phyloP scores from a whole-genome alignment of 2,329 filamentous ascomycete species.

The Exophiala dermatitidis region DNA sequence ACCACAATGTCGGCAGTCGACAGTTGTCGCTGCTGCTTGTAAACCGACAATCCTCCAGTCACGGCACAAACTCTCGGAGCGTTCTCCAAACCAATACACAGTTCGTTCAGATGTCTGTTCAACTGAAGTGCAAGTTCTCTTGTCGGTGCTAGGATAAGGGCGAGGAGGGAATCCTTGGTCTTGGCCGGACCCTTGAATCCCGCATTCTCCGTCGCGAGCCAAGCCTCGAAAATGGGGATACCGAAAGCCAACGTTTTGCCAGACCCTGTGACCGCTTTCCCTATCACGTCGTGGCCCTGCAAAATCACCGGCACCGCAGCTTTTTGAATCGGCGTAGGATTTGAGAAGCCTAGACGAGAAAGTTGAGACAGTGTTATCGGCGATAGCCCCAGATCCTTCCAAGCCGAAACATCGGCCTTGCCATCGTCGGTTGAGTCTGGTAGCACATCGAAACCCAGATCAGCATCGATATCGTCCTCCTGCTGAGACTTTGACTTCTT shows the following conservation, averaged over 20 bases:
- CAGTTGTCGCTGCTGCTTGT: conserved; percentile 85
- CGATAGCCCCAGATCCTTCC: conserved; percentile 68
- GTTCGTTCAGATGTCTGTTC: conserved; percentile 67
- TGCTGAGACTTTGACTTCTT: conserved; percentile 11
- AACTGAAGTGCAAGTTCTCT: conserved; percentile 91
- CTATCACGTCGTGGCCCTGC: conserved; percentile 81
- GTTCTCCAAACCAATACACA: conserved; percentile 62
- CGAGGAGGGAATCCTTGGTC: conserved; percentile 47
- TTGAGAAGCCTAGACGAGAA: conserved; percentile 69
- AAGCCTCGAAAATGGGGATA: conserved; percentile 84
- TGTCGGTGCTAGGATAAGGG: conserved; percentile 82
- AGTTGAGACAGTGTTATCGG: conserved; percentile 64
- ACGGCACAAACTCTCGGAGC: conserved; percentile 65
- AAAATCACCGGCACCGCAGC: conserved; percentile 74
- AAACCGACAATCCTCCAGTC: conserved; percentile 85
- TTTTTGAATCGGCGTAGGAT: conserved; percentile 75
- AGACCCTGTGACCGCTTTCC: conserved; percentile 92
- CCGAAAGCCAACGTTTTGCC: conserved; percentile 94
- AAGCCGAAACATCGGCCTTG: conserved; percentile 65
- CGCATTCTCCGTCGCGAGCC: conserved; percentile 42
- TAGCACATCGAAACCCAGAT: conserved; percentile 18
- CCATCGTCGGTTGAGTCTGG: conserved; percentile 42
- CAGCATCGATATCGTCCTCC: conserved; percentile 11
- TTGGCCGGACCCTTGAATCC: conserved; percentile 24
- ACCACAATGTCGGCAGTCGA: conserved; percentile 85